Base-by-base conservation (phyloP, 768 basidiomycete species). In the Cantharellus cinnabarinus region DNA sequence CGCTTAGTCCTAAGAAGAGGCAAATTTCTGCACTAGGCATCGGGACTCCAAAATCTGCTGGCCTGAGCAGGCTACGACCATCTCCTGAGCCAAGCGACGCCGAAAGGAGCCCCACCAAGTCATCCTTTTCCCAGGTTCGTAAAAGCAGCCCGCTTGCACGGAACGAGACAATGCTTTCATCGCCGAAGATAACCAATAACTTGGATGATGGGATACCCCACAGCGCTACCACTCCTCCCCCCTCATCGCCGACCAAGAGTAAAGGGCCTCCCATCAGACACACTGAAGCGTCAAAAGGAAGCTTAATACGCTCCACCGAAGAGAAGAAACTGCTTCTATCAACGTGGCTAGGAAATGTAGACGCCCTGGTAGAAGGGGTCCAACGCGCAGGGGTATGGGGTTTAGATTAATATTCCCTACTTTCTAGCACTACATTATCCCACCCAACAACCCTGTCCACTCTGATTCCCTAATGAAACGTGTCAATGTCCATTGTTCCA, bases 351-450 rank as follows among this genome's bases (percentile, higher is more conserved):
- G 89, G 88, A 2, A 93, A 94, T 67, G 90, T 94, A 2, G 90
- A 93, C 67, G 83, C 85, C 39, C 75, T 94, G 5, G 87, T 94
- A 3, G 87, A 89, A 62, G 83, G 89, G 0, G 85, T 94, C 41
- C 75, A 83, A 62, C 85, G 81, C 69, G 87, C 86, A 0, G 88
- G 89, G 0, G 80, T 91, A 59, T 93, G 87, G 87, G 88, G 89
- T 3, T 68, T 89, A 7, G 37, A 14, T 14, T 40, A 41, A 41
- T 48, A 48, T 10, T 29, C 44, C 10, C 44, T 48, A 29, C 29
- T 10, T 29, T 48, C 29, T 29, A 29, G 10, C 44, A 48, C 29
- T 48, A 48, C 20, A 29, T 29, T 29, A 29, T 29, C 10, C 44
- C 44, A 48, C 29, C 20, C 44, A 48, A 48, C 44, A 10, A 29